Percentiles rank a stretch among this genome's conserved stretches.
These are phyloP conservation scores for Penicillium pancosmium DNA, from an alignment of 495 filamentous ascomycete genomes.

Conservation along the genomic window DNA sequence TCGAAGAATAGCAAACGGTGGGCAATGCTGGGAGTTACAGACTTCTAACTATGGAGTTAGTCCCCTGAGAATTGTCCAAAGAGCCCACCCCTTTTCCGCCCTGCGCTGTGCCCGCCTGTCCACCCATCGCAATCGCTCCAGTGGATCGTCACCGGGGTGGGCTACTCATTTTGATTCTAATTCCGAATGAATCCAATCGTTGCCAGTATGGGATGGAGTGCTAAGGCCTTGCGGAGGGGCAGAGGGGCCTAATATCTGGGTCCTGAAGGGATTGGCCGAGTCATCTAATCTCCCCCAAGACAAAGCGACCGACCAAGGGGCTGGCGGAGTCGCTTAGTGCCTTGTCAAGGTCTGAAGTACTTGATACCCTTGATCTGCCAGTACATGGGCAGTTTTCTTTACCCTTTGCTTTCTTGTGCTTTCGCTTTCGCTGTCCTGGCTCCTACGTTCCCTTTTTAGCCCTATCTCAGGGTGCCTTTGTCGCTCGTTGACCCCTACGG, in stretches of 20 bases:
- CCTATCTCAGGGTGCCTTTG: slow-evolving; percentile 24
- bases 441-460: slow-evolving; percentile 11
- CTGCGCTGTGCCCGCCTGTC: neutral
- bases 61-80: neutral
- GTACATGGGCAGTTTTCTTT: neutral
- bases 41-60: neutral
- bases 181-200: slow-evolving; percentile 16
- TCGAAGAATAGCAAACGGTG: slow-evolving; percentile 8
- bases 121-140: neutral
- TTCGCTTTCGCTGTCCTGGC: slow-evolving; percentile 6
- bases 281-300: slow-evolving; percentile 15
- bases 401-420: neutral
- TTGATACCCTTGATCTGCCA: slow-evolving; percentile 25
- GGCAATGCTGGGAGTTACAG: slow-evolving; percentile 1
- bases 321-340: neutral
- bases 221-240: neutral
- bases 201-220: neutral
- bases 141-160: slow-evolving; percentile 7
- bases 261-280: slow-evolving; percentile 22
- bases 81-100: neutral
- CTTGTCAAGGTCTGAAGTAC: slow-evolving; percentile 16
- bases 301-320: slow-evolving; percentile 9
- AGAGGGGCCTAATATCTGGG: slow-evolving; percentile 18
- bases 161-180: slow-evolving; percentile 7
- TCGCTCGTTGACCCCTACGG: slow-evolving; percentile 8